Conservation (phyloP, 495 filamentous ascomycete genomes). For the Daldinia childiae region DNA sequence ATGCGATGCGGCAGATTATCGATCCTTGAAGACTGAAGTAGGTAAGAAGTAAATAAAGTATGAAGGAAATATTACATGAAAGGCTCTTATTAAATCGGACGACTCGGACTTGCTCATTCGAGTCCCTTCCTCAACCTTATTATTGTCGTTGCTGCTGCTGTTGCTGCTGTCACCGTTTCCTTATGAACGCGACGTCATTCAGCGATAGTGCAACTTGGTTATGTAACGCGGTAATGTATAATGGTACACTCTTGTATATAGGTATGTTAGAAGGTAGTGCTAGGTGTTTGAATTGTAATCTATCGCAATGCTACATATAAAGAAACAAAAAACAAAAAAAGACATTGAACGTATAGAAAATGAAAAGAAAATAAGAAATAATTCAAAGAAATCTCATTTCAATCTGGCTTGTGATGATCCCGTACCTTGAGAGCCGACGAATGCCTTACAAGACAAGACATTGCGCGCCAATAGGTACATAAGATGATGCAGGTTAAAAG, state of each 20-base stretch:
- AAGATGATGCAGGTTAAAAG: neutral
- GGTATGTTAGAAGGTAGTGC: no score
- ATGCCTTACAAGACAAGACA: constrained; percentile 1
- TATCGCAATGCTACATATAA: neutral
- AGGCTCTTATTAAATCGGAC: constrained; percentile 1
- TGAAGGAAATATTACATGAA: no score
- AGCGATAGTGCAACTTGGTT: neutral
- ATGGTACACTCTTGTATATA: neutral
- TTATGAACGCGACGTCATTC: constrained; percentile 31
- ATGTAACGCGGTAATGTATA: neutral
- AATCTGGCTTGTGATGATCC: neutral
- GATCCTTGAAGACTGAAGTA: neutral
- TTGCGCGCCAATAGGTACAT: neutral
- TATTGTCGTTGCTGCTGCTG: neutral
- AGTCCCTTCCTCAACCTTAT: neutral
- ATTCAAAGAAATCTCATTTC: neutral
- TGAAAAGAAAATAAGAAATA: neutral
- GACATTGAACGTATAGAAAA: neutral
- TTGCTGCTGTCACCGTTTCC: neutral
- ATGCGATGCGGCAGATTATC: neutral
- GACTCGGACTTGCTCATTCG: neutral
- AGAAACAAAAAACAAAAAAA: neutral
- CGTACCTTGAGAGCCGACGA: neutral
- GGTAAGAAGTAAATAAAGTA: neutral
- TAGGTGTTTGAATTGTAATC: neutral